Base-by-base conservation (phyloP, 2,329 filamentous ascomycete genomes). In the Metarhizium humberi region DNA sequence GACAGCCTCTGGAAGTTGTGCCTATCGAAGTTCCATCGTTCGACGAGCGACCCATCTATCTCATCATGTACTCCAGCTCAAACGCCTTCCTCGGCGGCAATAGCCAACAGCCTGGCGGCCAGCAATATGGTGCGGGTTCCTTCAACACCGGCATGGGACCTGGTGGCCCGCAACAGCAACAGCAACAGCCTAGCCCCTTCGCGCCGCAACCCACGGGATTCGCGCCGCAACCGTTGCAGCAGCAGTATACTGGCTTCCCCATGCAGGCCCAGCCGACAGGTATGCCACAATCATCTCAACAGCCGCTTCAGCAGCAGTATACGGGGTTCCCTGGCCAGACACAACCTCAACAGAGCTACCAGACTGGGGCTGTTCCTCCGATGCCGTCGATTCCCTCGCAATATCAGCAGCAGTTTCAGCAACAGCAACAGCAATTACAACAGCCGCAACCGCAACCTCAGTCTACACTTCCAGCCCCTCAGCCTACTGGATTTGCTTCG, bases 21-120 rank as follows among this genome's bases (percentile, higher is more conserved):
- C 38, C 8, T 48, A 20, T 20, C 4, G 7, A 16, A 42, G 47
- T 36, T 29, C 49, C 34, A 43, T 45, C 40, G 45, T 30, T 32
- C 25, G 20, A 43, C 43, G 25, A 48, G 25, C 4, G 13, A n/a
- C 18, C 45, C 20, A 13, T 50, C 51, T 57, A 13, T 50, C 51
- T 57, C 61, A 59, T 66, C 73, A 96, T 96, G 92, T 97, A 90
- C 76, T 94, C 90, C 62, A 90, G 87, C 70, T 88, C 90, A 62
- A 95, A 88, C 77, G 86, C 88, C 61, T 96, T 86, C 72, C 75
- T 95, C 66, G 90, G 90, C 72, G 82, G 80, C 71, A 90, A 86
- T 69, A 87, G 79, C 76, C 82, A 87, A 69, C 87, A 85, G 58
- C 88, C 87, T 51, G 83, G 84, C 54, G 81, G 82, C 61, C 78